A percentile compares a stretch with the other conserved stretches of the same genome.
phyloP scores from a whole-genome alignment of 768 basidiomycete genomes.

The Bullera alba region DNA sequence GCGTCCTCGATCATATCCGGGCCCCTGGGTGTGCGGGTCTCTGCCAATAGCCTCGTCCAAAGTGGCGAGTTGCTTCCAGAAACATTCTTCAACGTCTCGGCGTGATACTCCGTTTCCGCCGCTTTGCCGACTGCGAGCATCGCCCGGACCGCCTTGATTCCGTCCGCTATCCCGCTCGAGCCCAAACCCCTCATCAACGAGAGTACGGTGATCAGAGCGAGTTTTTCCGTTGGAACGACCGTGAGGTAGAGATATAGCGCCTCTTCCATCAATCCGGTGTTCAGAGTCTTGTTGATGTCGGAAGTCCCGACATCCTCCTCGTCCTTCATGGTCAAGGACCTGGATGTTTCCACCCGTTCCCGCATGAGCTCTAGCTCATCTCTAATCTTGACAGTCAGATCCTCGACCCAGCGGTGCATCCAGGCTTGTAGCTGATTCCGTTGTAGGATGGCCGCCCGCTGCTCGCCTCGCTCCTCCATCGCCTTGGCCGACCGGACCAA shows the following conservation, averaged over 20 bases:
- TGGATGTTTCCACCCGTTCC: neutral
- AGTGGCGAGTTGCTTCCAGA: constrained; percentile 33
- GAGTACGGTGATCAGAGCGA: constrained; percentile 81
- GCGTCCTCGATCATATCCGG: constrained; percentile 17
- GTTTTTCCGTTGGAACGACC: constrained; percentile 65
- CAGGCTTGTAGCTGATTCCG: constrained; percentile 33
- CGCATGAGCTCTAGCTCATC: constrained; percentile 12
- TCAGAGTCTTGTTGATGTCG: constrained; percentile 2
- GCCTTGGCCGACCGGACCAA: constrained; percentile 30
- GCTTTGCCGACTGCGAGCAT: constrained; percentile 72
- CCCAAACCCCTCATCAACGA: constrained; percentile 73
- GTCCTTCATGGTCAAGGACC: neutral
- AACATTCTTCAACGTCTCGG: constrained; percentile 57
- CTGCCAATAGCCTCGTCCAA: constrained; percentile 26
- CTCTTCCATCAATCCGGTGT: constrained; percentile 24
- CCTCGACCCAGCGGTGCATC: constrained; percentile 32
- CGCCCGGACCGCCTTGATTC: constrained; percentile 83
- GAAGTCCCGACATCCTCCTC: constrained; percentile 14
- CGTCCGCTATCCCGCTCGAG: constrained; percentile 66
- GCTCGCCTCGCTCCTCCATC: neutral
- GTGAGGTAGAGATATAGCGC: constrained; percentile 63
- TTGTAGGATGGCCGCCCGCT: neutral
- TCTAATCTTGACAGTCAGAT: constrained; percentile 11
- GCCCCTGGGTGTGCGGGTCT: constrained; percentile 33
- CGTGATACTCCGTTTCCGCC: constrained; percentile 85